phyloP scores from a whole-genome alignment of 2,329 filamentous ascomycete genomes.

The Verruconis gallopava region DNA sequence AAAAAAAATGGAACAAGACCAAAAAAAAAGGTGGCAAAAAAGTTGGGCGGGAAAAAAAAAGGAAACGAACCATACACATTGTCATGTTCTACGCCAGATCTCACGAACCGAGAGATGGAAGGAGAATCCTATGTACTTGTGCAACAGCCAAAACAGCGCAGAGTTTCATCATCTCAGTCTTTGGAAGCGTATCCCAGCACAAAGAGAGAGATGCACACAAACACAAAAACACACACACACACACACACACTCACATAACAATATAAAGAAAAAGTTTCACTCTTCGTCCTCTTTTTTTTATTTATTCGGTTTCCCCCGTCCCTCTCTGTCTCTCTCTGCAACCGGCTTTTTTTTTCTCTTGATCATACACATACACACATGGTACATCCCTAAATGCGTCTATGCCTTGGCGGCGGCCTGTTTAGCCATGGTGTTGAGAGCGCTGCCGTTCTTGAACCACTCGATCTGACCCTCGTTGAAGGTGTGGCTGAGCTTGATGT shows the following conservation, averaged over 20 bases:
- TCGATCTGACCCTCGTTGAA: conserved; percentile 97
- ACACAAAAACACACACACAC: too few species aligned
- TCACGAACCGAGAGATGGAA: too few species aligned
- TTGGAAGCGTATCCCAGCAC: too few species aligned
- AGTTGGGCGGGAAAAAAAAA: too few species aligned
- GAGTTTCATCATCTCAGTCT: too few species aligned
- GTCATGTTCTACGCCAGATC: too few species aligned
- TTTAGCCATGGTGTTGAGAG: conserved; percentile 98
- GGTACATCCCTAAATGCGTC: not conserved
- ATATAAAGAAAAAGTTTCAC: not conserved
- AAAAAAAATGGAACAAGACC: too few species aligned
- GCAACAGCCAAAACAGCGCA: too few species aligned
- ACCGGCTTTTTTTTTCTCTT: not conserved
- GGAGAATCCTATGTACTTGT: too few species aligned
- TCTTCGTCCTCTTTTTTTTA: not conserved
- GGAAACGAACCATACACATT: too few species aligned
- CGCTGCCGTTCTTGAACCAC: conserved; percentile 98
- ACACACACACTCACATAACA: not conserved
- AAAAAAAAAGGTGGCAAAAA: too few species aligned
- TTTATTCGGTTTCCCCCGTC: not conserved
- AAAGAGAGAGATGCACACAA: conserved; percentile 4
- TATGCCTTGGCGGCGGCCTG: conserved; percentile 11
- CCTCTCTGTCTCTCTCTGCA: not conserved
- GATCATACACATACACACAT: not conserved
- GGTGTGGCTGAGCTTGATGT: conserved; percentile 79